phyloP scores from a whole-genome alignment of 805 yeast genomes.

The Monosporozyma yasuniensis region DNA sequence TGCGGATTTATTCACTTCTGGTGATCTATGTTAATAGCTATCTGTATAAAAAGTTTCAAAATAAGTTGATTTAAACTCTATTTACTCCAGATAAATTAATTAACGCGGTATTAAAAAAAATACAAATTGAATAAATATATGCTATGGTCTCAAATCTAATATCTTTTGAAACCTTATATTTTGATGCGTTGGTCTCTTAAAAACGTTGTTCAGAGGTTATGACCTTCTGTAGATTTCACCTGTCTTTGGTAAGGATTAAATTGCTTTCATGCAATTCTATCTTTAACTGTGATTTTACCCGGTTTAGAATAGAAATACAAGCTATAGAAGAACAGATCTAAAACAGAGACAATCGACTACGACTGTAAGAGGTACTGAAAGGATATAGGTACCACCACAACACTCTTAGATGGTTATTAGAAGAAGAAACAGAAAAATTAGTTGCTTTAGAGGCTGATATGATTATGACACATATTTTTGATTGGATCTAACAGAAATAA shows the following conservation, averaged over 20 bases:
- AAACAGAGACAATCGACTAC: neutral
- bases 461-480: no score
- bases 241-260: neutral
- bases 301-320: neutral
- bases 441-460: no score
- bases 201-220: neutral
- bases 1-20: no score
- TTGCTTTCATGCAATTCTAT: neutral
- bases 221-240: neutral
- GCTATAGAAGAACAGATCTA: no score
- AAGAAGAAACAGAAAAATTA: no score
- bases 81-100: neutral
- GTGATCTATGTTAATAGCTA: no score
- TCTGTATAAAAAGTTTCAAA: no score
- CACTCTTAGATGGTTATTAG: no score
- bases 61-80: neutral
- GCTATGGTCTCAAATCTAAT: neutral
- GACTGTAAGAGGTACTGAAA: no score
- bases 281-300: neutral
- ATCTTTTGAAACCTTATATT: neutral
- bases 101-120: neutral
- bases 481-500: no score
- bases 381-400: no score
- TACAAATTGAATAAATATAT: neutral
- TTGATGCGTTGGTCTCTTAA: neutral